Base-by-base conservation (phyloP, 1,139 yeast genomes). In the Pichia sp. region DNA sequence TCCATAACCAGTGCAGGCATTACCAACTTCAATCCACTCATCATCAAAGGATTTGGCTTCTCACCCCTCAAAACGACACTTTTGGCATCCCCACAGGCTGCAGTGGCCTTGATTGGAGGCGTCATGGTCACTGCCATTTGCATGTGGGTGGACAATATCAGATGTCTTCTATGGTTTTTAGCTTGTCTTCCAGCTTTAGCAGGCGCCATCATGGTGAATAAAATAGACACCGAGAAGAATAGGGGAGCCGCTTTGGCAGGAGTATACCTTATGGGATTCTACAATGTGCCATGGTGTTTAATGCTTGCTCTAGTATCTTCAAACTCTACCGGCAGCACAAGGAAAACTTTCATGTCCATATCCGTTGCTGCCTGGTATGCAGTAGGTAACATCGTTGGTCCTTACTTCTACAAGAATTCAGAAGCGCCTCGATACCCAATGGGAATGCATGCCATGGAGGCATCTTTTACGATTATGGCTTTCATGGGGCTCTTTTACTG, bases 321-420 rank as follows among this genome's bases (percentile, higher is more conserved):
- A 4, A 38, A 38, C 22, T 32, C 31, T 3, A 15, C 41, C 5
- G 39, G 39, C 13, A 17, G 8, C 7, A 38, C 39, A 1, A 38
- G 35, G 22, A 38, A 35, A 14, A 18, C 41, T 4, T 38, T 38
- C 12, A 37, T 22, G 18, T 37, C 34, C 3, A 21, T 37, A 10
- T 66, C 71, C 28, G 68, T 80, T 58, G 63, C 77, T 34, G 78
- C 75, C 1, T 80, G 74, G 51, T 75, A 82, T 44, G 71, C 74
- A 21, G 84, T 88, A 14, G 39, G 39, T 29, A 79, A 79, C 46
- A 62, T 80, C 37, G 65, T 76, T 33, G 88, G 87, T 0, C 86
- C 91, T 3, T 85, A 78, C 50, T 68, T 80, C 35, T 80, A 78
- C 52, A 62, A 71, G 44, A 60, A 60, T 0, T 45, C 47, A 6